These are phyloP conservation scores for Candida wancherniae DNA, from an alignment of 805 yeast species.

Conservation along the genomic window DNA sequence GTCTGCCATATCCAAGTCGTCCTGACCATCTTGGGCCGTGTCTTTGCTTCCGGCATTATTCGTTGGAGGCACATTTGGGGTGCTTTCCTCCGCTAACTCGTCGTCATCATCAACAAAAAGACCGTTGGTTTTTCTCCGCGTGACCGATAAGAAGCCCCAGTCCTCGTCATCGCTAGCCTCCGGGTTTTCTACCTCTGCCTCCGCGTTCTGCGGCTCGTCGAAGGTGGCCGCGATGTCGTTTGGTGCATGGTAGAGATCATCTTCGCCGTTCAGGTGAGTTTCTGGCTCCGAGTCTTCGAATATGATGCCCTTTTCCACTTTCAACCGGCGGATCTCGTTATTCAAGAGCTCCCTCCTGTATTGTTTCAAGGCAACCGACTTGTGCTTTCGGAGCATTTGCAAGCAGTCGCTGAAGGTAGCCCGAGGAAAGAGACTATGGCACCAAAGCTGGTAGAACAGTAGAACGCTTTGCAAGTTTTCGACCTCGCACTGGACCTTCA, in stretches of 20 bases:
- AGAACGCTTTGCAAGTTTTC: constrained; percentile 31
- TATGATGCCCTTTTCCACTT: constrained; percentile 18
- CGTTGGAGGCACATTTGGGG: neutral
- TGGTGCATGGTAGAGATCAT: constrained; percentile 8
- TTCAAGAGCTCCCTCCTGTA: constrained; percentile 14
- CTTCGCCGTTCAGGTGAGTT: neutral
- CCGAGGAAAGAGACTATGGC: constrained; percentile 30
- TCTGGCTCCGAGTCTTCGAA: constrained; percentile 10
- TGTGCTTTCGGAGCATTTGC: constrained; percentile 13
- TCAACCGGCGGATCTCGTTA: constrained; percentile 14
- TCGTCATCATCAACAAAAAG: constrained; percentile 29
- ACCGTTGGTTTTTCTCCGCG: constrained; percentile 15
- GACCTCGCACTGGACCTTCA: constrained; percentile 29
- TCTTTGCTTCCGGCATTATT: constrained; percentile 7
- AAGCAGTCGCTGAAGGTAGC: constrained; percentile 18
- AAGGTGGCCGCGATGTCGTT: constrained; percentile 6
- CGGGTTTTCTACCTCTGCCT: constrained; percentile 3
- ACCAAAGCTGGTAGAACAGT: constrained; percentile 44
- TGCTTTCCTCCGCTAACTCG: constrained; percentile 15
- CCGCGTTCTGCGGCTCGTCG: constrained; percentile 7
- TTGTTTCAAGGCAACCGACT: constrained; percentile 9
- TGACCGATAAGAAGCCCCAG: constrained; percentile 17
- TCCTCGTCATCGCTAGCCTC: constrained; percentile 16
- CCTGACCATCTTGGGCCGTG: constrained; percentile 14
- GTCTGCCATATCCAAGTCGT: constrained; percentile 8